Base-by-base conservation (phyloP, 306 rosid species). In the Erythrophleum fordii region DNA sequence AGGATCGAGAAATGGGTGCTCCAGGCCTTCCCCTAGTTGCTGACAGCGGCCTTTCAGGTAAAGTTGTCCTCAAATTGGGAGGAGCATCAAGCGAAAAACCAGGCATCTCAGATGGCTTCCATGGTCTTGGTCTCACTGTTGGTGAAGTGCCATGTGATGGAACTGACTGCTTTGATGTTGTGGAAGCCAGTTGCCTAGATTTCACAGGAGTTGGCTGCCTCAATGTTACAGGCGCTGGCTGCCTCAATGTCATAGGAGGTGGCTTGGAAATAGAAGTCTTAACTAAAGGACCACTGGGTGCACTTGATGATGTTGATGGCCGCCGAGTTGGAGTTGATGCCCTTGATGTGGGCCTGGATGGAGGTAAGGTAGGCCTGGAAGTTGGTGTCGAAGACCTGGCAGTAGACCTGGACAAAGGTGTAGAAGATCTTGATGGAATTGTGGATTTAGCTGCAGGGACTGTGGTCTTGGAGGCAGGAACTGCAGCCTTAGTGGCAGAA, bases 21-120 rank as follows among this genome's bases (percentile, higher is more conserved):
- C 98, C 99, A 62, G 99, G 97, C 91, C 99, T 94, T 72, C 99
- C 98, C 91, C 99, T 96, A 23, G 90, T 79, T 53, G 92, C 93
- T 70, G 98, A 96, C 56, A 92, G 85, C 39, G 99, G 88, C 79
- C 99, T 89, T 42, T 90, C 98, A 13, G 99, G 97, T 79, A 93
- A 89, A 5, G 98, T 82, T 49, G 95, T 93, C 80, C 97, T 90
- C 87, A 96, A 84, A 85, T 93, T 93, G 14, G 97, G 98, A 9
- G 99, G 99, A 79, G 98, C 92, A 62, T 96, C 98, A 7, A 85
- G 94, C 53, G 99, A 93, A 85, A 90, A 93, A 73, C 97, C 97
- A 53, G 97, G 98, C 94, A 96, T 96, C 80, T 92, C 99, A 44
- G 98, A 92, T 77, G 98, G 97, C 81, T 90, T 93, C 97, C 94